Conservation (phyloP, 495 filamentous ascomycete genomes). For the Pseudoneurospora amorphoporcata region DNA sequence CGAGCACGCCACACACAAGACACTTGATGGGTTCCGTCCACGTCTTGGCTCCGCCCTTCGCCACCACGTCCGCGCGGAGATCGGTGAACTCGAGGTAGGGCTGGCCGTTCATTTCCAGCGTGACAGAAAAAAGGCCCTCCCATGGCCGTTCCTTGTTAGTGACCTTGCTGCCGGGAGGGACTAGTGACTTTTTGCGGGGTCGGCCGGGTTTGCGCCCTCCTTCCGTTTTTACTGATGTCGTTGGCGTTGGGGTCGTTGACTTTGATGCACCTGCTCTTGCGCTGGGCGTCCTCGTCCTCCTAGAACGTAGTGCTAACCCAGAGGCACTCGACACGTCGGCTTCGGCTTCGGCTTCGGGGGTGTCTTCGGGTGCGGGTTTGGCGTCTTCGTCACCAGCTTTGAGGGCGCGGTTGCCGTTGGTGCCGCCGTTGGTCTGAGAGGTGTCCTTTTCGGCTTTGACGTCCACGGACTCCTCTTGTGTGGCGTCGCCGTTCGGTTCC, state of each 20-base stretch:
- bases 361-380: conserved; percentile 14
- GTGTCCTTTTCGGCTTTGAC: conserved; percentile 30
- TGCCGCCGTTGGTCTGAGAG: conserved; percentile 19
- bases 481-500: not conserved
- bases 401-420: conserved; percentile 18
- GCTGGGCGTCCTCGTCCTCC: not conserved
- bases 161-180: not conserved
- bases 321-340: not conserved
- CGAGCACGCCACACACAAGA: conserved; percentile 29
- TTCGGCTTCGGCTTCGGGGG: conserved; percentile 3
- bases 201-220: conserved; percentile 12
- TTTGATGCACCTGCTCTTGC: conserved; percentile 5
- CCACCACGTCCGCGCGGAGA: conserved; percentile 26
- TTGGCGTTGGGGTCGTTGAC: not conserved
- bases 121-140: conserved; percentile 32
- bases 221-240: not conserved
- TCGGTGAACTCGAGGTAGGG: conserved; percentile 33
- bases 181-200: conserved; percentile 7
- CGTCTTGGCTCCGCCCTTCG: conserved; percentile 29
- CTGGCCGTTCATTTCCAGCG: conserved; percentile 26
- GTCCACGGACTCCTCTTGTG: conserved; percentile 16
- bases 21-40: conserved; percentile 37
- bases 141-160: conserved; percentile 27
- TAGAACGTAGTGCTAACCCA: not conserved
- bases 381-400: conserved; percentile 20